Percentiles rank a stretch among this genome's conserved stretches.
Conservation (phyloP, 768 basidiomycete species). For the Coprinellus aureogranulatus region DNA sequence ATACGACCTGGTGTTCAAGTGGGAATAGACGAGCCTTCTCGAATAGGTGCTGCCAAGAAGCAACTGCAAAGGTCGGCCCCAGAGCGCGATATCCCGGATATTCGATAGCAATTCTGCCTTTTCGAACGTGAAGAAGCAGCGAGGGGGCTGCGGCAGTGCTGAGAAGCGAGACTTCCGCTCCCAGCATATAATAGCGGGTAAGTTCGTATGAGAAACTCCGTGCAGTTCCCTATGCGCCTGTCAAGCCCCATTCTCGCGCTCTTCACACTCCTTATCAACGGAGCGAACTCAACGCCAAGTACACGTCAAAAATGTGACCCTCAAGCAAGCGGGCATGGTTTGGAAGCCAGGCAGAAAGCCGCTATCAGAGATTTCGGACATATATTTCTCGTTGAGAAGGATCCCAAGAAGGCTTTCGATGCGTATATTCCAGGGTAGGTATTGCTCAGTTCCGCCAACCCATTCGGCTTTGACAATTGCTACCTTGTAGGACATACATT, state of each 20-base stretch:
- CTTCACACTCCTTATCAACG: neutral
- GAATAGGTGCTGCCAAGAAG: no score
- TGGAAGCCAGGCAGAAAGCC: neutral
- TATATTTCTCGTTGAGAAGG: slow-evolving; percentile 7
- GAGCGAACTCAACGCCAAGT: neutral
- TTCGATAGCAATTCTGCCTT: no score
- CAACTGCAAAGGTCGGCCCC: no score
- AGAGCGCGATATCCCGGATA: no score
- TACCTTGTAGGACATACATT: neutral
- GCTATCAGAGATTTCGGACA: slow-evolving; percentile 8
- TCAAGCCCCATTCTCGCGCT: neutral
- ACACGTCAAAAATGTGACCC: neutral
- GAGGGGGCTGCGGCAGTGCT: no score
- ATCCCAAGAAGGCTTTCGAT: slow-evolving; percentile 6
- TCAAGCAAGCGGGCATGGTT: neutral
- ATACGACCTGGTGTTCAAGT: no score
- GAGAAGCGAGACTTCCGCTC: no score
- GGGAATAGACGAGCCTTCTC: no score
- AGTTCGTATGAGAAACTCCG: no score
- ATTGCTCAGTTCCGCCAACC: neutral
- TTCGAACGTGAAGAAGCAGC: no score
- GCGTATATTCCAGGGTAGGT: slow-evolving; percentile 7
- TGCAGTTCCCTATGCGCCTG: slow-evolving; percentile 3
- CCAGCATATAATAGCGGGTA: no score
- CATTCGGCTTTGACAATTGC: neutral